These are phyloP conservation scores for Gremmenia infestans DNA, from an alignment of 2,329 filamentous ascomycete genomes.

Conservation along the genomic window DNA sequence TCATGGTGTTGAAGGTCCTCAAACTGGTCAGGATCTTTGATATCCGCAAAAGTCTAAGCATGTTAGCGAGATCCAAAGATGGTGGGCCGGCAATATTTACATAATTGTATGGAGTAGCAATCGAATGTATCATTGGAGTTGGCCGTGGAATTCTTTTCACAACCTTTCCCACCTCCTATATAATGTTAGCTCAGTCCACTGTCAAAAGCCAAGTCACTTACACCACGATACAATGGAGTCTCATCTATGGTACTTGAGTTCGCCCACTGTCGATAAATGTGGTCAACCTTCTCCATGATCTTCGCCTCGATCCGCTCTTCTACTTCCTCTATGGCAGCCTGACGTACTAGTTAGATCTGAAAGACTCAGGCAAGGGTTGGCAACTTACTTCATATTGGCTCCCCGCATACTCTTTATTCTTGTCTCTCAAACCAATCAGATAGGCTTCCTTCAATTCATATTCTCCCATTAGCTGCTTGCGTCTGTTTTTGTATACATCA, in stretches of 20 bases:
- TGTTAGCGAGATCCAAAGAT: neutral
- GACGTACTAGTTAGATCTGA: slow-evolving; percentile 6
- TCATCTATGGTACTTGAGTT: slow-evolving; percentile 12
- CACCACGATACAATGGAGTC: slow-evolving; percentile 21
- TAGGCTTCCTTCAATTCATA: slow-evolving; percentile 10
- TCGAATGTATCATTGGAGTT: slow-evolving; percentile 10
- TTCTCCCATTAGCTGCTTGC: slow-evolving; percentile 10
- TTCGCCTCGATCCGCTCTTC: slow-evolving; percentile 13
- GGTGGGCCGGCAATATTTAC: slow-evolving; percentile 4
- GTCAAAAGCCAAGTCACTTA: slow-evolving; percentile 13
- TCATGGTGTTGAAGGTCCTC: neutral
- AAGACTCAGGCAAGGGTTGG: neutral
- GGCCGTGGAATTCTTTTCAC: slow-evolving; percentile 8
- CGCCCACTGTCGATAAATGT: slow-evolving; percentile 13
- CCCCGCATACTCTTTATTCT: slow-evolving; percentile 14
- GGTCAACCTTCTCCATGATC: slow-evolving; percentile 20
- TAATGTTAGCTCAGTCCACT: slow-evolving; percentile 6
- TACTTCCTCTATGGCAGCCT: slow-evolving; percentile 18
- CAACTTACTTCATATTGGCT: slow-evolving; percentile 21
- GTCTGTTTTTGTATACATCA: slow-evolving; percentile 11
- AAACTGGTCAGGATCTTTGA: slow-evolving; percentile 3
- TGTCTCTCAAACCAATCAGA: slow-evolving; percentile 4
- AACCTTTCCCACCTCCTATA: slow-evolving; percentile 19
- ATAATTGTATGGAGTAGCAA: slow-evolving; percentile 10
- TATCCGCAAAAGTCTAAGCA: slow-evolving; percentile 7